phyloP scores from a whole-genome alignment of 2,329 filamentous ascomycete genomes.

The Penicillium decumbens region DNA sequence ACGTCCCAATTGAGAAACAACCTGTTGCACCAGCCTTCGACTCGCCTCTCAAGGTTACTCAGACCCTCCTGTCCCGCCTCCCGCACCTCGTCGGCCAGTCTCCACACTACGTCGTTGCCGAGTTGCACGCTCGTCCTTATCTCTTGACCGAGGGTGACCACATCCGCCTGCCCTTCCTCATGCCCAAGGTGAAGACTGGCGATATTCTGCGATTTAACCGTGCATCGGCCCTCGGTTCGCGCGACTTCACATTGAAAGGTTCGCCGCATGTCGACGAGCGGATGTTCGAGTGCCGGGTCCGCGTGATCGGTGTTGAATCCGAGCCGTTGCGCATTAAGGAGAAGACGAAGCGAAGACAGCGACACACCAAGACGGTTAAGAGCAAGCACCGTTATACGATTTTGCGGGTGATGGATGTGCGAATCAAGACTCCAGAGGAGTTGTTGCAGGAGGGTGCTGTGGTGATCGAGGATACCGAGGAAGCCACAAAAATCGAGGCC shows the following conservation, averaged over 20 bases:
- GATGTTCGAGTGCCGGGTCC: slow-evolving; percentile 78
- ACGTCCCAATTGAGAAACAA: slow-evolving; percentile 31
- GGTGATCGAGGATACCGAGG: slow-evolving; percentile 29
- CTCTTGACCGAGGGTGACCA: slow-evolving; percentile 60
- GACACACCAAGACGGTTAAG: slow-evolving; percentile 65
- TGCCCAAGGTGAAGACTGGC: slow-evolving; percentile 70
- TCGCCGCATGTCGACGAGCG: slow-evolving; percentile 75
- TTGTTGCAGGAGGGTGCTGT: slow-evolving; percentile 44
- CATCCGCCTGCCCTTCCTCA: slow-evolving; percentile 72
- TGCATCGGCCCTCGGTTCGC: slow-evolving; percentile 73
- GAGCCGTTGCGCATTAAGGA: slow-evolving; percentile 72
- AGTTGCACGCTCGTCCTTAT: slow-evolving; percentile 49
- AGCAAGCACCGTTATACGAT: slow-evolving; percentile 92
- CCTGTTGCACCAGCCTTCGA: slow-evolving; percentile 37
- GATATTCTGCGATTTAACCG: slow-evolving; percentile 85
- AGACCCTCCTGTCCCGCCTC: slow-evolving; percentile 41
- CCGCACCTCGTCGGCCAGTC: slow-evolving; percentile 43
- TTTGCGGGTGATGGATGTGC: slow-evolving; percentile 75
- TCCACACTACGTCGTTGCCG: slow-evolving; percentile 47
- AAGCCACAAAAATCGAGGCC: slow-evolving; percentile 22
- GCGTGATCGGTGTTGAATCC: slow-evolving; percentile 77
- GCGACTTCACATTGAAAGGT: slow-evolving; percentile 86
- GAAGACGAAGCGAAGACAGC: slow-evolving; percentile 73
- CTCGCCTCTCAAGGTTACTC: slow-evolving; percentile 38
- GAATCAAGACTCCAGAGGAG: slow-evolving; percentile 57